Evolutionary conservation across 1,284 basidiomycete species (phyloP).

Genomic region (Agaricales sp.): DNA sequence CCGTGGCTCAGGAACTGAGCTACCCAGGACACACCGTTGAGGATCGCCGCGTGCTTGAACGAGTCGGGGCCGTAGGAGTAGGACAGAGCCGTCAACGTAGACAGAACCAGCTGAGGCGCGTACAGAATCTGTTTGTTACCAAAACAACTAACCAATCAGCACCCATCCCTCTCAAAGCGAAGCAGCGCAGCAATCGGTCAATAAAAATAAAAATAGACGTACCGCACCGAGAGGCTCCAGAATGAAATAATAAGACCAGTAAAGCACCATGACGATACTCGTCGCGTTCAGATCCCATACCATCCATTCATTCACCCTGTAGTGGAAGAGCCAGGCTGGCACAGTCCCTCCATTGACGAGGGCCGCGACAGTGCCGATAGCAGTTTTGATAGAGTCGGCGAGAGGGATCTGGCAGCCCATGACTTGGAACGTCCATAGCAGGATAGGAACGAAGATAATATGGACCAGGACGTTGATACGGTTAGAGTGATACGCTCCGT

Average conservation of each 20-base stretch:
- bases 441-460: conserved; percentile 70
- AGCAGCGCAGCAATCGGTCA: neutral
- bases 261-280: conserved; percentile 42
- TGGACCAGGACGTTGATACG: conserved; percentile 74
- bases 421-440: conserved; percentile 68
- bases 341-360: conserved; percentile 16
- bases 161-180: too few species aligned
- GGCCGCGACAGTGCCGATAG: neutral
- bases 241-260: conserved; percentile 62
- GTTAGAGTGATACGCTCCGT: conserved; percentile 82
- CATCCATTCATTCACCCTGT: conserved; percentile 52
- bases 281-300: conserved; percentile 61
- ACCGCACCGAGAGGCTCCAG: conserved; percentile 78
- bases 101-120: conserved; percentile 43
- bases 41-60: conserved; percentile 31
- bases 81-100: conserved; percentile 41
- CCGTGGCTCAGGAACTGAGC: conserved; percentile 84
- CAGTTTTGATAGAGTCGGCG: neutral
- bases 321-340: conserved; percentile 47
- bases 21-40: conserved; percentile 66
- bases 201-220: conserved; percentile 23
- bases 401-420: conserved; percentile 34
- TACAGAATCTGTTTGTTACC: conserved; percentile 49
- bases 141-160: conserved; percentile 4
- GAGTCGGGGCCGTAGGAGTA: conserved; percentile 39